phyloP scores from a whole-genome alignment of 2,329 filamentous ascomycete species.

The Curvularia sp. region DNA sequence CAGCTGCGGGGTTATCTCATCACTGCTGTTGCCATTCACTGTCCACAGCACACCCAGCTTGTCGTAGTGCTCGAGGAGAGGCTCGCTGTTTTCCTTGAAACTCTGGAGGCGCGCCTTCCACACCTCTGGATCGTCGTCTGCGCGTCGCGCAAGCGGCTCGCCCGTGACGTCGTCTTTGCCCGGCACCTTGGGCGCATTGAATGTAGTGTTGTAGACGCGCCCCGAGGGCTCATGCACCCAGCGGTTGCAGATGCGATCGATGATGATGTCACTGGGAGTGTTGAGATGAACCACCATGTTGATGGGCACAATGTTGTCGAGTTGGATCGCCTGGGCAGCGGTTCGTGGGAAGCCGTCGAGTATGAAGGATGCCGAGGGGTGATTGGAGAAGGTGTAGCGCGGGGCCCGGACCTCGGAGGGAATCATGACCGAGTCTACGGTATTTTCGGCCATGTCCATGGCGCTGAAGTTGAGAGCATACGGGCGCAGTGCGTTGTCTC shows the following conservation, averaged over 20 bases:
- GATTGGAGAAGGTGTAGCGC: constrained; percentile 63
- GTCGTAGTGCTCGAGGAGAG: constrained; percentile 88
- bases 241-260: constrained; percentile 86
- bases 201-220: constrained; percentile 92
- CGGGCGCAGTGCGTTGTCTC: constrained; percentile 56
- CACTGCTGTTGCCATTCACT: constrained; percentile 85
- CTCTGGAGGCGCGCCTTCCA: constrained; percentile 81
- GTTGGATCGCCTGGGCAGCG: constrained; percentile 75
- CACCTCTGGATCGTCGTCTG: constrained; percentile 85
- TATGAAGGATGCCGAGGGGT: constrained; percentile 85
- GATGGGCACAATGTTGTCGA: constrained; percentile 87
- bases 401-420: constrained; percentile 48
- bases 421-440: constrained; percentile 54
- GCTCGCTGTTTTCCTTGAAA: constrained; percentile 86
- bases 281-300: constrained; percentile 89
- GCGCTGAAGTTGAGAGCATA: constrained; percentile 55
- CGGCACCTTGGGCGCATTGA: constrained; percentile 81
- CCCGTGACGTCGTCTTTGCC: constrained; percentile 92
- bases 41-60: constrained; percentile 83
- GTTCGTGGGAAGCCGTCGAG: constrained; percentile 96
- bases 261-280: constrained; percentile 85
- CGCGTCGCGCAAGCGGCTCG: constrained; percentile 79
- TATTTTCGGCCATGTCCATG: constrained; percentile 40
- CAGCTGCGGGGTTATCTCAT: constrained; percentile 94
- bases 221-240: constrained; percentile 95